Conservation (phyloP, 257 asterid species). For the Verbascum thapsus region DNA sequence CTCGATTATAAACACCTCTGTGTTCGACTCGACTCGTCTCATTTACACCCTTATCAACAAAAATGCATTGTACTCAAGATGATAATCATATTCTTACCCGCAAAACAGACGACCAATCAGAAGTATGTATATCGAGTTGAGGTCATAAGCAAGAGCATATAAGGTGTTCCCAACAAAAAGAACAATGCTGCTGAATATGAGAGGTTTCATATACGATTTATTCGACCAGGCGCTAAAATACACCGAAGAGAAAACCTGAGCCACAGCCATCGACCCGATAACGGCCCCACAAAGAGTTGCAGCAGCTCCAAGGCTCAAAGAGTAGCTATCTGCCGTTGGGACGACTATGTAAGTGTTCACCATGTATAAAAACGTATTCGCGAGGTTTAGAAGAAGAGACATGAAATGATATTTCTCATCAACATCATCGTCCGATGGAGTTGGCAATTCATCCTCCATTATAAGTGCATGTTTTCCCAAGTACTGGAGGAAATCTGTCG, state of each 20-base stretch:
- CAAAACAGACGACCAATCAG: constrained; percentile 64
- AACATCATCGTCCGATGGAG: constrained; percentile 38
- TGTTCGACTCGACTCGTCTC: too few species aligned
- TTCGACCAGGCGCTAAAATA: constrained; percentile 79
- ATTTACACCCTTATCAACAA: too few species aligned
- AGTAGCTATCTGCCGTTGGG: constrained; percentile 75
- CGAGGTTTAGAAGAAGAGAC: constrained; percentile 67
- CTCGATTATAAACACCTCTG: too few species aligned
- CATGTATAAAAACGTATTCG: constrained; percentile 66
- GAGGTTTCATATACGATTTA: constrained; percentile 64
- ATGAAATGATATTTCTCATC: constrained; percentile 51
- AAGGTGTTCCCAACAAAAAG: constrained; percentile 58
- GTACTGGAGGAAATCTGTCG: constrained; percentile 55
- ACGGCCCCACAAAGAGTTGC: constrained; percentile 75
- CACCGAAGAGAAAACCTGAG: constrained; percentile 73
- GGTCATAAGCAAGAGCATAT: constrained; percentile 66
- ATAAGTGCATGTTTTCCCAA: constrained; percentile 64
- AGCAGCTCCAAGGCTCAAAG: constrained; percentile 72
- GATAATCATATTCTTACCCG: constrained; percentile 42
- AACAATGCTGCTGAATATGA: constrained; percentile 65
- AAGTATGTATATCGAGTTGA: constrained; percentile 54
- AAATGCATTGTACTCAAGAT: not conserved
- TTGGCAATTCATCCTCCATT: constrained; percentile 48
- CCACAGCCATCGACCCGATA: constrained; percentile 76
- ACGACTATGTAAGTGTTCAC: constrained; percentile 67